A percentile compares a stretch with the other conserved stretches of the same genome.
Conservation (phyloP, 768 basidiomycete genomes). For the Dendrothele bispora region DNA sequence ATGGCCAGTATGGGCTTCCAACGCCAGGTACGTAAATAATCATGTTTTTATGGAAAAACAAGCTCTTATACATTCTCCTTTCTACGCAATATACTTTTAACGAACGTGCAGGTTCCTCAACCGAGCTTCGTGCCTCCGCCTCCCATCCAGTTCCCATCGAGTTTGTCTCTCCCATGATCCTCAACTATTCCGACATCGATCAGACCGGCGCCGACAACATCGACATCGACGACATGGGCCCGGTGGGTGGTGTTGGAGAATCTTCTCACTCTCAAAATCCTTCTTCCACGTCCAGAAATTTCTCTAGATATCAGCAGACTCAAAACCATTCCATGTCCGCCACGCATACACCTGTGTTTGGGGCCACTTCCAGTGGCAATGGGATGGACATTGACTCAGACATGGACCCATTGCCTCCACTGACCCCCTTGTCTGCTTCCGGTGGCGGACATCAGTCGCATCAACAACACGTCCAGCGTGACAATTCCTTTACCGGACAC, state of each 20-base stretch:
- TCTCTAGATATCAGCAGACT: no score
- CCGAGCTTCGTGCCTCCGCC: slow-evolving; percentile 67
- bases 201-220: not conserved
- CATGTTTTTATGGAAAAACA: no score
- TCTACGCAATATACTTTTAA: no score
- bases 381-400: not conserved
- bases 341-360: slow-evolving; percentile 26
- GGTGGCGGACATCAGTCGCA: no score
- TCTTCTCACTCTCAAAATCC: not conserved
- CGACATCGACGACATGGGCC: not conserved
- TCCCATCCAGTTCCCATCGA: slow-evolving; percentile 54
- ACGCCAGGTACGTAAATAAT: no score
- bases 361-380: slow-evolving; percentile 13
- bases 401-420: not conserved
- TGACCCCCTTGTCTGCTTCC: not conserved
- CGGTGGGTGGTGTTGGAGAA: no score
- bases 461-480: not conserved
- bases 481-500: not conserved
- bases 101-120: slow-evolving; percentile 65
- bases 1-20: slow-evolving; percentile 46
- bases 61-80: no score
- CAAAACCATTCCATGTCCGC: slow-evolving; percentile 22
- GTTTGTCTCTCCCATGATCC: slow-evolving; percentile 63
- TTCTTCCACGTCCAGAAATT: not conserved
- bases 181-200: slow-evolving; percentile 35